These are phyloP conservation scores for Heterobasidion occidentale DNA, from an alignment of 1,284 basidiomycete species.

Conservation along the genomic window DNA sequence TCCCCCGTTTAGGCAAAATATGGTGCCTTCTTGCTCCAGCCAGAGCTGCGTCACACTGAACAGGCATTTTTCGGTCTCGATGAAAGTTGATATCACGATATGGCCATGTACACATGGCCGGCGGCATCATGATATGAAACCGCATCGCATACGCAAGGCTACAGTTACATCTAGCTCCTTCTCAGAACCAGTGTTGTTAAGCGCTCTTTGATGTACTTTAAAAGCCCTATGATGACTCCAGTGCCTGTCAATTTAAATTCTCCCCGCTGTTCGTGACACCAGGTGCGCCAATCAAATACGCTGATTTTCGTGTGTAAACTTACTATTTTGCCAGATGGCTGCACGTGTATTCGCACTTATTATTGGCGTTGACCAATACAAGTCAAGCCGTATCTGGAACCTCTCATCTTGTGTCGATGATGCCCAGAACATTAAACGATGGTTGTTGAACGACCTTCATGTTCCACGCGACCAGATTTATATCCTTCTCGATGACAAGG, in stretches of 20 bases:
- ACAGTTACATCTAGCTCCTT: neutral
- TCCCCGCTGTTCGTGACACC: neutral
- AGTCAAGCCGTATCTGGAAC: slow-evolving; percentile 56
- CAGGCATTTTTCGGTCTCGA: neutral
- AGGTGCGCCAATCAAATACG: neutral
- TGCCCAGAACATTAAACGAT: slow-evolving; percentile 44
- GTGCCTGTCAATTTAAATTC: neutral
- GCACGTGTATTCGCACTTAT: slow-evolving; percentile 51
- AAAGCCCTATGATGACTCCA: too few species aligned
- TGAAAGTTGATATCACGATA: neutral
- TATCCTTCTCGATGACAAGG: slow-evolving; percentile 45
- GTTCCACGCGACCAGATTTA: slow-evolving; percentile 53
- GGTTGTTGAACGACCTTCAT: slow-evolving; percentile 44
- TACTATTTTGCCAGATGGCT: slow-evolving; percentile 25
- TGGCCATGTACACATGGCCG: neutral
- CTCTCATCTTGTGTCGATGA: slow-evolving; percentile 55
- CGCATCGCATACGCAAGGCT: slow-evolving; percentile 3
- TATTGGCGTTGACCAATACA: slow-evolving; percentile 58
- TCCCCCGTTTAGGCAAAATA: too few species aligned
- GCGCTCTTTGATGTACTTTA: too few species aligned
- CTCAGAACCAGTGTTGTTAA: neutral
- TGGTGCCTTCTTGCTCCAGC: too few species aligned
- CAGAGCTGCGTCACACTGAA: too few species aligned
- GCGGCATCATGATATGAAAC: neutral
- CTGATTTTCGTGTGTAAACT: neutral